Conservation (phyloP, 2,329 filamentous ascomycete genomes). For the Neofusicoccum sp. region DNA sequence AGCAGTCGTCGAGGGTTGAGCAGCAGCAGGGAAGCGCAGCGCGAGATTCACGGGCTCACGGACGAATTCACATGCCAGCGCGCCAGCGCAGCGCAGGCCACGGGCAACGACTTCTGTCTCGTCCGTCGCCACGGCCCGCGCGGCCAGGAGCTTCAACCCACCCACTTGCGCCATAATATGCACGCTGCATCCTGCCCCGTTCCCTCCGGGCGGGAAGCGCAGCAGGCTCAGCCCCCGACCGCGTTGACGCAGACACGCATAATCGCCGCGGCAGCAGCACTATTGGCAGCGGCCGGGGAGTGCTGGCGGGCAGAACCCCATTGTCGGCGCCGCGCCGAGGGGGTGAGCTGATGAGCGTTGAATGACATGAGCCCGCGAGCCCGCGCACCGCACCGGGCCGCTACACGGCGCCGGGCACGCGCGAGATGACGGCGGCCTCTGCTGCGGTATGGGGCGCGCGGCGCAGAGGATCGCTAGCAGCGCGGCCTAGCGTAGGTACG, state of each 20-base stretch:
- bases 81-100: neutral
- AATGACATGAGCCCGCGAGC: neutral
- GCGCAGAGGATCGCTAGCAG: neutral
- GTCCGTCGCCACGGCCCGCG: neutral
- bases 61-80: conserved; percentile 15
- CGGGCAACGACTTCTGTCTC: conserved; percentile 1
- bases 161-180: neutral
- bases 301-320: conserved; percentile 7
- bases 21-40: neutral
- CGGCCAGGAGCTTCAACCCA: neutral
- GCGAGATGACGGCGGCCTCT: neutral
- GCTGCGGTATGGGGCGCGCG: neutral
- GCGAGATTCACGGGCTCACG: conserved; percentile 2
- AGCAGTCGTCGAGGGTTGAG: neutral
- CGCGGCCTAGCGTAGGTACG: neutral
- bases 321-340: conserved; percentile 3
- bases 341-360: conserved; percentile 2
- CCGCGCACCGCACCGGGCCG: conserved; percentile 9
- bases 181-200: neutral
- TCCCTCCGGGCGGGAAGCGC: neutral
- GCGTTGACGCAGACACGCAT: neutral
- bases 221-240: neutral
- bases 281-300: neutral
- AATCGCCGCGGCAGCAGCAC: neutral
- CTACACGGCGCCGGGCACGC: conserved; percentile 3